These are phyloP conservation scores for Sarocladiaceae sp. DNA, from an alignment of 2,329 filamentous ascomycete species.

Conservation along the genomic window DNA sequence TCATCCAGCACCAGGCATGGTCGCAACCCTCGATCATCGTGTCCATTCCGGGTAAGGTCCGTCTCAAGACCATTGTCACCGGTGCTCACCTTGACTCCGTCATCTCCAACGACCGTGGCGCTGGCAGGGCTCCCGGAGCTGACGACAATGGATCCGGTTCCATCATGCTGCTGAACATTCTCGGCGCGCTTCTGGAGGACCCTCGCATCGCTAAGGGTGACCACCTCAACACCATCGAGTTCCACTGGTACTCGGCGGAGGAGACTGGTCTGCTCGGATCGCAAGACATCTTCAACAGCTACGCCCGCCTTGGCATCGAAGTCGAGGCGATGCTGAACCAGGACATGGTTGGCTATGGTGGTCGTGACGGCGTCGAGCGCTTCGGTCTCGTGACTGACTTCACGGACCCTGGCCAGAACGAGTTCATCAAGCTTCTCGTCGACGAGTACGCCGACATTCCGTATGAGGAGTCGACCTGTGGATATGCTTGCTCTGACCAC, in stretches of 20 bases:
- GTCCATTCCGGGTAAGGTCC: slow-evolving; percentile 38
- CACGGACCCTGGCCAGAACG: slow-evolving; percentile 71
- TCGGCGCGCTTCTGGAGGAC: slow-evolving; percentile 33
- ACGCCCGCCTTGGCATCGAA: slow-evolving; percentile 29
- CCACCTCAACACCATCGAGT: slow-evolving; percentile 45
- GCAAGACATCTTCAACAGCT: slow-evolving; percentile 35
- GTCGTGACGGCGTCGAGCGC: slow-evolving; percentile 69
- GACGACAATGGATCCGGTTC: slow-evolving; percentile 45
- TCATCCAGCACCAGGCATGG: slow-evolving; percentile 38
- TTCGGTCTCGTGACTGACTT: slow-evolving; percentile 87
- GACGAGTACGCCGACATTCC: slow-evolving; percentile 76
- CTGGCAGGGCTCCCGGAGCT: slow-evolving; percentile 38
- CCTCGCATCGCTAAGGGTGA: slow-evolving; percentile 27
- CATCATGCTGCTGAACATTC: slow-evolving; percentile 40
- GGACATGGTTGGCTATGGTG: slow-evolving; percentile 87
- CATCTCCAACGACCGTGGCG: slow-evolving; percentile 33
- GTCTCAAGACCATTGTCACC: slow-evolving; percentile 25
- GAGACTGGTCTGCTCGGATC: slow-evolving; percentile 47
- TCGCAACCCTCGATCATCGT: slow-evolving; percentile 44
- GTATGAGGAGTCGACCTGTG: slow-evolving; percentile 74
- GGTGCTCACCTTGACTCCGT: slow-evolving; percentile 43
- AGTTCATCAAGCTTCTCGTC: slow-evolving; percentile 81
- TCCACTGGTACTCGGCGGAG: slow-evolving; percentile 47
- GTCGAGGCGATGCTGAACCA: slow-evolving; percentile 50
- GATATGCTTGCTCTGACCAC: slow-evolving; percentile 71